phyloP scores from a whole-genome alignment of 2,329 filamentous ascomycete species.

The Magnaporthiopsis incrustans region DNA sequence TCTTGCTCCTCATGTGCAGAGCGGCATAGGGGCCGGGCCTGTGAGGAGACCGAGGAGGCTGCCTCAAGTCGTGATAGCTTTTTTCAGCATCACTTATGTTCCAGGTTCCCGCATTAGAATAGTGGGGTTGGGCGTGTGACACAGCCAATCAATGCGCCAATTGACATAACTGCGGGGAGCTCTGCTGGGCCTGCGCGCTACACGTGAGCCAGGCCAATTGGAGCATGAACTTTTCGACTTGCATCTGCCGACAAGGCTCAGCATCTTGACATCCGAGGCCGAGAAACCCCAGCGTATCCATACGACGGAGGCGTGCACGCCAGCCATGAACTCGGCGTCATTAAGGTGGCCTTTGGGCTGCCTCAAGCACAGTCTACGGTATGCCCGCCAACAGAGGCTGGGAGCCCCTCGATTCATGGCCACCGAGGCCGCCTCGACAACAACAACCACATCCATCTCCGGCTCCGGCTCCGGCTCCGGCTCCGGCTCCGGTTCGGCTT shows the following conservation, averaged over 20 bases:
- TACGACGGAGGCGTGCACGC: background rate
- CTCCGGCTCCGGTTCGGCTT: background rate
- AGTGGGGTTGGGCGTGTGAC: background rate
- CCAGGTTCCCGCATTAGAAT: background rate
- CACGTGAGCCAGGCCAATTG: background rate
- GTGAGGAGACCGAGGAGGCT: background rate
- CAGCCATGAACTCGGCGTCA: conserved; percentile 51
- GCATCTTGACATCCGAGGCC: background rate
- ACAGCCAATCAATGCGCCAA: background rate
- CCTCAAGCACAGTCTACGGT: conserved; percentile 57
- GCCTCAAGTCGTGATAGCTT: conserved; percentile 6
- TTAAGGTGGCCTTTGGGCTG: conserved; percentile 59
- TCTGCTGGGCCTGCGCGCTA: background rate
- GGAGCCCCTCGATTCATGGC: conserved; percentile 10
- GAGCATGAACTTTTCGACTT: background rate
- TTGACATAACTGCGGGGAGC: background rate
- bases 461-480: too few species aligned
- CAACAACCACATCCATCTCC: background rate
- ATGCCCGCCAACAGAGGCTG: conserved; percentile 41
- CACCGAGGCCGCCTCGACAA: conserved; percentile 3
- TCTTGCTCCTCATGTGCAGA: background rate
- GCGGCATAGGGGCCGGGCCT: background rate
- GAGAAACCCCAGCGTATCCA: background rate
- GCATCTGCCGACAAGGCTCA: background rate
- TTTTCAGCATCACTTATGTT: background rate